Conservation (phyloP, 2,329 filamentous ascomycete species). For the Colletotrichum sp. region DNA sequence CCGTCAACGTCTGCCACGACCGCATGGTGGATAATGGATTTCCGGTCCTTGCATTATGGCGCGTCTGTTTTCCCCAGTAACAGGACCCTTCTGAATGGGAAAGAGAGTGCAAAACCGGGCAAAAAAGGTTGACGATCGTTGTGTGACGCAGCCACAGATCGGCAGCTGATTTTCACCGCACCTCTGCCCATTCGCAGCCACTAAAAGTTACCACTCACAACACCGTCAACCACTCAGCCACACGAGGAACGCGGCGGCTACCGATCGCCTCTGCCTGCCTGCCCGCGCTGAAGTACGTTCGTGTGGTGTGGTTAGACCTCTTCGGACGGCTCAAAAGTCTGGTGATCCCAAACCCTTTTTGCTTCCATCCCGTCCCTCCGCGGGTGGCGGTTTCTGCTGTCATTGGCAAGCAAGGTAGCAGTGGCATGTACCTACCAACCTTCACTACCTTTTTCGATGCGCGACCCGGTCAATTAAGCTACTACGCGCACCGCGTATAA, state of each 20-base stretch:
- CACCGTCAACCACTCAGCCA: not conserved
- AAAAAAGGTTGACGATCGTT: not conserved
- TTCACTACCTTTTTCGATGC: not conserved
- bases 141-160: conserved; percentile 11
- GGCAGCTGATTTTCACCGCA: not conserved
- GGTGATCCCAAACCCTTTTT: not conserved
- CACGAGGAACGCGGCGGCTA: not conserved
- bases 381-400: not conserved
- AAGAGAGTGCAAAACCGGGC: not conserved
- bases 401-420: not conserved
- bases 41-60: not conserved
- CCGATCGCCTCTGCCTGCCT: not conserved
- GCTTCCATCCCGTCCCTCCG: not conserved
- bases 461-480: not conserved
- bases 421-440: not conserved
- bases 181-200: not conserved
- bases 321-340: not conserved
- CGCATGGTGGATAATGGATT: not conserved
- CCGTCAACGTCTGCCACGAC: conserved; percentile 5
- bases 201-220: not conserved
- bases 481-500: not conserved
- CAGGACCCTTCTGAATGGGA: not conserved
- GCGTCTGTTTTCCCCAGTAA: not conserved
- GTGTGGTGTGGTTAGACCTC: not conserved
- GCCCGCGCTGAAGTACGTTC: not conserved